Evolutionary conservation across 2,329 filamentous ascomycete genomes (phyloP), one percentile per base, ranked within the genome.

Genomic region (Xylaria sp.): DNA sequence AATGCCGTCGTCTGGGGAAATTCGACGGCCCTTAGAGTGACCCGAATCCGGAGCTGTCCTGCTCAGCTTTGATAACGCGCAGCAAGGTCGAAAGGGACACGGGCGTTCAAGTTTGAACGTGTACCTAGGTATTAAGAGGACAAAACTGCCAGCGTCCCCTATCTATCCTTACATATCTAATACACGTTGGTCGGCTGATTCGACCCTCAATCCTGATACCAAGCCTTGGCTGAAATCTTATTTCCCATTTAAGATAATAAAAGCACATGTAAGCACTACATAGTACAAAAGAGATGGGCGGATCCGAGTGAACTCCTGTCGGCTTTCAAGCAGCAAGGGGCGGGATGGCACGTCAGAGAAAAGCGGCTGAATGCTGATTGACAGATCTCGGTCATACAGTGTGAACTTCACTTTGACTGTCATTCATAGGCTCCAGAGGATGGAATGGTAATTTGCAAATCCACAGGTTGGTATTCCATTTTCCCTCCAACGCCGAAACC

Each of bases 401-500:
- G 55, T 59, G 44, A 62, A 47, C 60, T 69, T 76, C 76, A 77
- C 76, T 73, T 75, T 75, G 69, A 69, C 71, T 73, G 58, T 75
- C 69, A 72, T 73, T 72, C 68, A 71, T 70, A 71, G 65, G 71
- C 70, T 75, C 65, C 66, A 69, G 69, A 70, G 66, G 68, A 71
- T 74, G 75, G 74, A 76, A 72, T 76, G 72, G 72, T 74, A 71
- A 71, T 68, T 74, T 78, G 75, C 76, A 78, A 79, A 78, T 78
- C 75, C 77, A 78, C 71, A 66, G 73, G 70, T 77, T 79, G 78
- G 78, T 79, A 79, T 79, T 79, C 76, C 77, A 73, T 78, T 79
- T 79, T 78, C 73, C 72, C 77, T 77, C 76, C 76, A 79, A 79
- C 78, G 78, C 78, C 78, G 70, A 75, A 76, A 77, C 77, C 70